These are phyloP conservation scores for Talaromyces funiculosus DNA, from an alignment of 2,329 filamentous ascomycete genomes.

Conservation along the genomic window DNA sequence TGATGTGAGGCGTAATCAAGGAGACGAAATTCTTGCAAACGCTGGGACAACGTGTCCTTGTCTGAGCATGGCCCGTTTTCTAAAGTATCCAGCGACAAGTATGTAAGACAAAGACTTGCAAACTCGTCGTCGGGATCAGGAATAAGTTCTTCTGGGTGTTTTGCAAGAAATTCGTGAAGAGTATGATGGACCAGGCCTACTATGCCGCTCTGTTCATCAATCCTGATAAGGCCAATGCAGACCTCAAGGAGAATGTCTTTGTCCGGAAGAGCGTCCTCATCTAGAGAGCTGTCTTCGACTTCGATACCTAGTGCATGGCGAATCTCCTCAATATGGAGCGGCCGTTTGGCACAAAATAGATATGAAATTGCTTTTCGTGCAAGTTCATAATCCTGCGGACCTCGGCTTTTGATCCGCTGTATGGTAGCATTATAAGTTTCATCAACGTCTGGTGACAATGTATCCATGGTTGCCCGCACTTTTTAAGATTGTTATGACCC, in stretches of 20 bases:
- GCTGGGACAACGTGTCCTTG: conserved; percentile 1
- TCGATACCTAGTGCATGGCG: conserved; percentile 14
- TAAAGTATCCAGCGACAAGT: conserved; percentile 18
- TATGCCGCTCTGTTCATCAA: conserved; percentile 13
- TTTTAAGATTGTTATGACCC: background rate
- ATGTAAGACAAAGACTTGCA: conserved; percentile 18
- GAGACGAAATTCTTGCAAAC: conserved; percentile 13
- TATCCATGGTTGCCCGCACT: background rate
- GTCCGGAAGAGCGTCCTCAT: conserved; percentile 1
- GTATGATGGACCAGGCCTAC: conserved; percentile 18
- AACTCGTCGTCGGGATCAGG: conserved; percentile 14
- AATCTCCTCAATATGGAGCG: conserved; percentile 10
- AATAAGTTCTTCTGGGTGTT: conserved; percentile 7
- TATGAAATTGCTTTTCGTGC: background rate
- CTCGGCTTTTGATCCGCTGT: background rate
- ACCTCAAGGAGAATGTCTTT: conserved; percentile 11
- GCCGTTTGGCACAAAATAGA: conserved; percentile 9
- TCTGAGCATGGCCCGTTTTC: conserved; percentile 9
- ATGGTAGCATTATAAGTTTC: background rate
- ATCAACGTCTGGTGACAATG: background rate
- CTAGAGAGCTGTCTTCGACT: background rate
- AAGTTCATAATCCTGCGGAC: background rate
- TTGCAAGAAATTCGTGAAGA: conserved; percentile 19
- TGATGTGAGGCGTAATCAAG: conserved; percentile 8
- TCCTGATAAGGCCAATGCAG: conserved; percentile 15